Evolutionary conservation across 23 red algal species (phyloP), one percentile per base, ranked within the genome.

Genomic region (Agarophyton chilense): DNA sequence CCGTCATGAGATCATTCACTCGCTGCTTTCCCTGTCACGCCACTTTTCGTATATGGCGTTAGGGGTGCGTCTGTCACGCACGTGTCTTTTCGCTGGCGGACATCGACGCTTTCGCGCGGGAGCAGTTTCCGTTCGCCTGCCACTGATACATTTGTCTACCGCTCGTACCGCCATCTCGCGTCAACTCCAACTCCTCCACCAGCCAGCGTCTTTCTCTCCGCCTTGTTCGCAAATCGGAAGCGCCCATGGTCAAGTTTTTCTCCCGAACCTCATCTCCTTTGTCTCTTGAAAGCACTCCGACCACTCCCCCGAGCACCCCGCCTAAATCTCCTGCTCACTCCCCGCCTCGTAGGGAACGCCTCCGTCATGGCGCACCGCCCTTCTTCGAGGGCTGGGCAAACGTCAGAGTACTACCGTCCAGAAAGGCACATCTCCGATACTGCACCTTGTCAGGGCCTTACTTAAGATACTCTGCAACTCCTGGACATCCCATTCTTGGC

Each of bases 311-410:
- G 4, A 34, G 57, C 64, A 31, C 82, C 26, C 63, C 77, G 18
- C 32, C 77, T 13, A 57, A 57, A 51, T 36, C 18, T 14, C 33
- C 60, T 14, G 21, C 65, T 31, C 22, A 54, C 32, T 65, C 47
- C 5, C 82, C 79, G 39, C 82, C 65, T 2, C 82, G 82, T 57
- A 60, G 82, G 24, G 54, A 58, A 32, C 82, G 82, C 42, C 44
- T 87, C 11, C 82, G 82, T 5, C 82, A 87, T 33, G 63, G 64
- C 25, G 47, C 82, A 6, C 82, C 82, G 26, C 82, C 82, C 11
- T 87, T 73, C 62, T 87, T 73, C 82, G 64, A 68, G 62, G 63
- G 82, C 82, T 87, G 82, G 82, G 82, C 82, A 29, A 68, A 72
- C 22, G 42, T 87, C 50, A 60, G 82, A 25, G 43, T 87, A 0